Conservation (phyloP, 2,329 filamentous ascomycete genomes). For the Aureobasidium namibiae region DNA sequence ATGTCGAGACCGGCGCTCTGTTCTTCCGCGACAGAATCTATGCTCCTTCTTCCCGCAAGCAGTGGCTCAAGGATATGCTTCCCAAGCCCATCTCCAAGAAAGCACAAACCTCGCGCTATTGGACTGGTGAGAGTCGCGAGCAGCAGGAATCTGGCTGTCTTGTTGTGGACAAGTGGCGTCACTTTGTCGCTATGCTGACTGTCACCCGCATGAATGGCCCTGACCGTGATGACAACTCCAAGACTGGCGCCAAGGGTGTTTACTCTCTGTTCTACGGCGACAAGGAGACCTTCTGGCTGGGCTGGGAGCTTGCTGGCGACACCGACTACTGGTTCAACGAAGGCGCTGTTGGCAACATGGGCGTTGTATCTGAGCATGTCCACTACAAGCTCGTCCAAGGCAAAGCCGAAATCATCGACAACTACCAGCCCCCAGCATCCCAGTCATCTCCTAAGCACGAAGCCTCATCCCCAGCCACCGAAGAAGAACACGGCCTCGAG, state of each 20-base stretch:
- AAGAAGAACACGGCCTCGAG: background rate
- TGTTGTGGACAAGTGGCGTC: conserved; percentile 40
- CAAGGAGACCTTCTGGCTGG: conserved; percentile 44
- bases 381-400: conserved; percentile 17
- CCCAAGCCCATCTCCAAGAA: conserved; percentile 36
- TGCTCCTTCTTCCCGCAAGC: conserved; percentile 30
- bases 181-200: conserved; percentile 37
- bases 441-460: background rate
- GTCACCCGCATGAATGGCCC: conserved; percentile 37
- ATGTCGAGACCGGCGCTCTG: conserved; percentile 35
- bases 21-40: conserved; percentile 41
- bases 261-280: conserved; percentile 34
- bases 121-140: conserved; percentile 31
- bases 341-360: conserved; percentile 31
- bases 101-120: conserved; percentile 31
- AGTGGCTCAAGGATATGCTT: conserved; percentile 35
- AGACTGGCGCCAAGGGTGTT: conserved; percentile 32
- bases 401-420: background rate
- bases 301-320: conserved; percentile 39
- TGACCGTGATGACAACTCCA: conserved; percentile 34
- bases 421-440: background rate
- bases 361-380: conserved; percentile 41
- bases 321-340: conserved; percentile 36
- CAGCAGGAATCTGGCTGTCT: conserved; percentile 42
- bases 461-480: background rate